These are phyloP conservation scores for Podaxis rugospora DNA, from an alignment of 768 basidiomycete genomes.

Conservation along the genomic window DNA sequence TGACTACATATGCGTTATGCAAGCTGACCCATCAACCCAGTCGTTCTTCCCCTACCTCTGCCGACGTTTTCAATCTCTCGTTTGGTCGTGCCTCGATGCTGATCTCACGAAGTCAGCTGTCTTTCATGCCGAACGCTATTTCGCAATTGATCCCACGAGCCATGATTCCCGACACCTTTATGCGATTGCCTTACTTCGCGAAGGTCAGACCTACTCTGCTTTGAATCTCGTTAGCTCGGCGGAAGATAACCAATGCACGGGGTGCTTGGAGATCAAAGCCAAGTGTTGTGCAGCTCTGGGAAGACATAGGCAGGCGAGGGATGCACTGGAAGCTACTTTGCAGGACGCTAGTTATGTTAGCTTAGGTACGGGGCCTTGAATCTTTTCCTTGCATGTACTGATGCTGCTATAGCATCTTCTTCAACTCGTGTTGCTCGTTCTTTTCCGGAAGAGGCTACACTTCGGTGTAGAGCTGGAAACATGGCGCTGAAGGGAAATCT, in stretches of 20 bases:
- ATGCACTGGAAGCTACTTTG: constrained; percentile 62
- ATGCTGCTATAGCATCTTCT: constrained; percentile 43
- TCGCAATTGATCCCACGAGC: constrained; percentile 59
- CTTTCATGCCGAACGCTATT: constrained; percentile 88
- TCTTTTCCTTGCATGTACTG: constrained; percentile 9
- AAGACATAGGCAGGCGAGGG: constrained; percentile 72
- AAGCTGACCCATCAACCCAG: constrained; percentile 41
- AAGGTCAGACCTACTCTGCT: constrained; percentile 73
- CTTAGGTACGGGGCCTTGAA: constrained; percentile 42
- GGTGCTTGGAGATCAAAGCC: constrained; percentile 77
- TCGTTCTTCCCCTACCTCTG: constrained; percentile 53
- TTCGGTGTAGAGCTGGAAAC: constrained; percentile 73
- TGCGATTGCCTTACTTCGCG: constrained; percentile 69
- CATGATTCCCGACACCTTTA: constrained; percentile 86
- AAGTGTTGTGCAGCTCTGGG: constrained; percentile 71
- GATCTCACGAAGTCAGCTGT: constrained; percentile 76
- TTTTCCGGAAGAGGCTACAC: constrained; percentile 68
- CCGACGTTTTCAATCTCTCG: constrained; percentile 65
- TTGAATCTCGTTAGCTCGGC: constrained; percentile 63
- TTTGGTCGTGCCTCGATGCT: constrained; percentile 83
- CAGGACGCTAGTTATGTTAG: constrained; percentile 48
- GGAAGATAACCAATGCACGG: constrained; percentile 56
- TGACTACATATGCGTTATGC: constrained; percentile 35
- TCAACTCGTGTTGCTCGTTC: constrained; percentile 47
- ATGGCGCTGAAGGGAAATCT: constrained; percentile 79